phyloP scores from a whole-genome alignment of 2,329 filamentous ascomycete genomes.

The Aspergillus caelatus region DNA sequence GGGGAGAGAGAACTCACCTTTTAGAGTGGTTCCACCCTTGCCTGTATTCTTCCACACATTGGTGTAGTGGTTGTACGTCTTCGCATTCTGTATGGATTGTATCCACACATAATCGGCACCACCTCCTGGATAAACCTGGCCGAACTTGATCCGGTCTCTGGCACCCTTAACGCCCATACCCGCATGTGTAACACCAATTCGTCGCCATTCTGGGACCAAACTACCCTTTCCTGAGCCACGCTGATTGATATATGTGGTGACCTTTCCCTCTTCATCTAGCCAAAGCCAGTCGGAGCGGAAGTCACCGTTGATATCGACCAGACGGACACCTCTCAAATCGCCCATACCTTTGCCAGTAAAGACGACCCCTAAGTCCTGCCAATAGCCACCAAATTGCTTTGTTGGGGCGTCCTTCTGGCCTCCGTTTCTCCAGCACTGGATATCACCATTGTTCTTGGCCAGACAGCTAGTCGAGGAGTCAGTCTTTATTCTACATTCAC shows the following conservation, averaged over 20 bases:
- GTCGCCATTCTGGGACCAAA: not conserved
- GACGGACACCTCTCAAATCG: not conserved
- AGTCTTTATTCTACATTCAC: too few relatives aligned
- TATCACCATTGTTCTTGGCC: not conserved
- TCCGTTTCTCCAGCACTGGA: not conserved
- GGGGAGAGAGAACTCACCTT: not conserved
- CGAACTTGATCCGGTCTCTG: not conserved
- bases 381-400: not conserved
- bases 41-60: conserved; percentile 3
- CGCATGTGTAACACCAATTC: not conserved
- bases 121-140: not conserved
- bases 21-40: not conserved
- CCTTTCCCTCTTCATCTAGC: conserved; percentile 1
- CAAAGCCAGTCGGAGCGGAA: not conserved
- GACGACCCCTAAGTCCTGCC: not conserved
- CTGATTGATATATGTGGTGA: conserved; percentile 6
- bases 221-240: conserved; percentile 3
- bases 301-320: conserved; percentile 13
- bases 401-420: not conserved
- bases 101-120: not conserved
- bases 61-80: not conserved
- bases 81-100: not conserved
- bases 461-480: too few relatives aligned
- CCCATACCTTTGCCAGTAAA: conserved; percentile 5
- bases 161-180: not conserved